Conservation (phyloP, 495 filamentous ascomycete genomes). For the Annulohypoxylon moriforme region DNA sequence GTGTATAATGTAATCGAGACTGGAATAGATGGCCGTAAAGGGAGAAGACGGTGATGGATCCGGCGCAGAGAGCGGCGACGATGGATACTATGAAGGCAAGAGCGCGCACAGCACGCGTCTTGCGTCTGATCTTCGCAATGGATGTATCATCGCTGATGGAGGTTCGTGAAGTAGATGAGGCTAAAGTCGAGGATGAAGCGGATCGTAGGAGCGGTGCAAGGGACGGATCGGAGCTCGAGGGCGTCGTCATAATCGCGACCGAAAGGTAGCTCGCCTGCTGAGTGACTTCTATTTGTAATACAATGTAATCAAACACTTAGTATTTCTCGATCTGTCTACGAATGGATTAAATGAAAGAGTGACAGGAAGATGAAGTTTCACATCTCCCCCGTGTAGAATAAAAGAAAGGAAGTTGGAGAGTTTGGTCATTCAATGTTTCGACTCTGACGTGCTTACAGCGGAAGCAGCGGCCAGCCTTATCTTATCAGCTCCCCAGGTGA, state of each 20-base stretch:
- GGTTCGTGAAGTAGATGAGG: conserved; percentile 48
- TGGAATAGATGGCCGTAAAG: conserved; percentile 92
- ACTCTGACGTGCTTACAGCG: conserved; percentile 23
- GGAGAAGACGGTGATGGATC: conserved; percentile 87
- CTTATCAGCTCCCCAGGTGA: conserved; percentile 17
- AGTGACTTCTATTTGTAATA: neutral
- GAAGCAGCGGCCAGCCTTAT: conserved; percentile 27
- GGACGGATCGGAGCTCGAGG: conserved; percentile 37
- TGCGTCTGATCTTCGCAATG: conserved; percentile 36
- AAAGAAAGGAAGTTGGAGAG: neutral
- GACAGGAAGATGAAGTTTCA: conserved; percentile 22
- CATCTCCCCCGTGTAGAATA: conserved; percentile 11
- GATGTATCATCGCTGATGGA: conserved; percentile 52
- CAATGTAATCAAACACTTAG: neutral
- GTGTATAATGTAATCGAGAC: conserved; percentile 82
- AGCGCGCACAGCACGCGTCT: conserved; percentile 46
- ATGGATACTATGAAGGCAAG: conserved; percentile 57
- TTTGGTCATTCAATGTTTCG: conserved; percentile 5
- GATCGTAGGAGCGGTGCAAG: conserved; percentile 49
- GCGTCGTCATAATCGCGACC: conserved; percentile 28
- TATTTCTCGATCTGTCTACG: neutral
- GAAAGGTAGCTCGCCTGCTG: conserved; percentile 19
- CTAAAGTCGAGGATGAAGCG: conserved; percentile 49
- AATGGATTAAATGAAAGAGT: conserved; percentile 10
- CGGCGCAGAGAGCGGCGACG: conserved; percentile 73